Evolutionary conservation across 2,329 filamentous ascomycete genomes (phyloP).

Genomic region (Paecilomyces sp.): DNA sequence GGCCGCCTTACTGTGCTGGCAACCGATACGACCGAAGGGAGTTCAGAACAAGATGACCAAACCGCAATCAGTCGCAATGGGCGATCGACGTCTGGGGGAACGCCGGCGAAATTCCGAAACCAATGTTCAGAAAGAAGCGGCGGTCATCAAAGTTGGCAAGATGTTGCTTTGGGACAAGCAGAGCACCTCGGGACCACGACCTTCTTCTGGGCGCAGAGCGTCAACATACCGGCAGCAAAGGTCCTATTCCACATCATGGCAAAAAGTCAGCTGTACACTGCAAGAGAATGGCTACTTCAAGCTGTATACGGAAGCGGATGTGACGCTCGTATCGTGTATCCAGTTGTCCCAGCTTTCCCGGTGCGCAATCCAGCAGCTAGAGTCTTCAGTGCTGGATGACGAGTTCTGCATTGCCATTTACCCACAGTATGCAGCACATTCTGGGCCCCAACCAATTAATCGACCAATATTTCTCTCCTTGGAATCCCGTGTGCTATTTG

Average conservation of each 20-base stretch:
- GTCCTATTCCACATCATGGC: slow-evolving; percentile 63
- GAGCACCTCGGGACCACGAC: slow-evolving; percentile 29
- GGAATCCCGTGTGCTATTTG: slow-evolving; percentile 82
- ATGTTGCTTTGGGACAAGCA: slow-evolving; percentile 87
- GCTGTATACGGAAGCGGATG: slow-evolving; percentile 78
- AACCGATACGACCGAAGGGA: slow-evolving; percentile 43
- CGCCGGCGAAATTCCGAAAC: slow-evolving; percentile 40
- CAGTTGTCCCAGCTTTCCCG: slow-evolving; percentile 83
- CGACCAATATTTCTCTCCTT: slow-evolving; percentile 85
- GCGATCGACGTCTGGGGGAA: slow-evolving; percentile 35
- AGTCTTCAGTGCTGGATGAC: slow-evolving; percentile 83
- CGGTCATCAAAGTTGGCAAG: slow-evolving; percentile 93
- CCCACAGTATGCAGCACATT: slow-evolving; percentile 75
- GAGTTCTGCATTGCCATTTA: slow-evolving; percentile 95
- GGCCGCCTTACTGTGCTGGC: slow-evolving; percentile 45
- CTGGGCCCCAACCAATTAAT: slow-evolving; percentile 66
- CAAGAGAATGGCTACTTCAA: slow-evolving; percentile 94
- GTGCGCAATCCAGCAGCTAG: slow-evolving; percentile 82
- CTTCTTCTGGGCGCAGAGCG: slow-evolving; percentile 34
- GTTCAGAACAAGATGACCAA: slow-evolving; percentile 46
- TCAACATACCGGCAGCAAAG: slow-evolving; percentile 51
- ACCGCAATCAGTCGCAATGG: slow-evolving; percentile 38
- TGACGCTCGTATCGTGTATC: slow-evolving; percentile 70
- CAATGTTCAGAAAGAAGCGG: slow-evolving; percentile 58
- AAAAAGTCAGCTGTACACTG: slow-evolving; percentile 82